Base-by-base conservation (phyloP, 768 basidiomycete genomes). In the Lanmaoa pseudosensibilis region DNA sequence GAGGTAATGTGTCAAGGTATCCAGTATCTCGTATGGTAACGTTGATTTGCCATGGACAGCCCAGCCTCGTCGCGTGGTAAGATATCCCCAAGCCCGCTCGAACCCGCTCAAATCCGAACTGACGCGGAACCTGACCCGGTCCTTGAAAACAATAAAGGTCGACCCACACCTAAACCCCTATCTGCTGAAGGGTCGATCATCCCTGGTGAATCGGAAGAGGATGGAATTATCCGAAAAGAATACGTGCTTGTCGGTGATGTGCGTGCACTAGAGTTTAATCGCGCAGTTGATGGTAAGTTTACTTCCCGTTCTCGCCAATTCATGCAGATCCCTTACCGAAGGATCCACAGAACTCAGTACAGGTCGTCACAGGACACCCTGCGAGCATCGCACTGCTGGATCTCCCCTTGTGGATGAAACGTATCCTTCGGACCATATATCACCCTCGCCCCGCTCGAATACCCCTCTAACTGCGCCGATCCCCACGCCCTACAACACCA, bases 181-280 rank as follows among this genome's bases (percentile, higher is more conserved):
- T 75, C 83, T 0, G 83, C 85, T 39, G 80, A 83, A 38, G 84
- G 80, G 2, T 90, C 89, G 0, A 70, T 82, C 54, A 91, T 91
- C 50, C 90, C 90, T 12, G 90, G 90, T 4, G 90, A 92, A 69
- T 88, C 86, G 0, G 90, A 92, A 65, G 90, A 92, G 66, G 90
- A 92, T 65, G 88, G 88, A 0, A 76, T 86, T 48, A 77, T 92
- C 47, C 80, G 88, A 50, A 81, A 85, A 59, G 96, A 98, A 66
- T 99, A 99, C 64, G 96, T 98, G 0, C 82, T 99, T 1, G 91
- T 98, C 2, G 94, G 89, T 41, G 94, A 99, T 70, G 84, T 83
- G 52, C 81, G 87, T 48, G 91, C 91, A 2, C 90, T 98, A 3
- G 95, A 98, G 69, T 92, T 98, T 69, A 93, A 92, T 69, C 84